Evolutionary conservation across 768 basidiomycete species (phyloP), one percentile per base, ranked within the genome.

Genomic region (Amanita rubescens): DNA sequence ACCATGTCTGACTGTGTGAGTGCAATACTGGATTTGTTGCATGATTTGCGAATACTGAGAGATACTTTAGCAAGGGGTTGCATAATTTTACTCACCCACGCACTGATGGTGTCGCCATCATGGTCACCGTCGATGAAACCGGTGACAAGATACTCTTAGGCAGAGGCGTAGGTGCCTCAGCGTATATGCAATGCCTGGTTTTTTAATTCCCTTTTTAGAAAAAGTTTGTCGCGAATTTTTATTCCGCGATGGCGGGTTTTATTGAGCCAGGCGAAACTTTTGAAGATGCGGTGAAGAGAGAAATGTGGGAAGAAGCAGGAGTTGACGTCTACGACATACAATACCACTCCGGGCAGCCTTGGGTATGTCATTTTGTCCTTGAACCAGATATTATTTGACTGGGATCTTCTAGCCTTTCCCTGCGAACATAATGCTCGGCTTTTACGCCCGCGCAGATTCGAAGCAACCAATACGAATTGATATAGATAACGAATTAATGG

Each of bases 251-350:
- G 25, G 92, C 94, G 1, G 95, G 95, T 2, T 98, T 97, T 64
- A 79, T 94, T 42, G 95, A 97, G 65, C 92, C 94, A 4, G 94
- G 88, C 9, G 95, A 99, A 66, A 82, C 88, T 0, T 87, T 96
- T 58, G 95, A 99, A 64, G 94, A 97, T 60, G 87, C 94, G 2
- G 94, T 97, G 27, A 75, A 79, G 49, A 78, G 95, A 35, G 95
- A 98, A 67, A 85, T 95, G 67, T 91, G 91, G 84, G 95, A 99
- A 67, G 95, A 98, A 67, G 90, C 91, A 2, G 95, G 95, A 3
- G 78, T 98, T n/a, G 79, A 76, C 44, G 90, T 91, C 20, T 86
- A 85, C 73, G 77, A 91, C 58, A 78, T 94, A 22, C 76, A 75
- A 58, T 97, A 95, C 64, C 90, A 94, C 67, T 90, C 87, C 53